Percentiles rank a stretch among this genome's conserved stretches.
Conservation (phyloP, 1,284 basidiomycete species). For the Puccinia sorghi region DNA sequence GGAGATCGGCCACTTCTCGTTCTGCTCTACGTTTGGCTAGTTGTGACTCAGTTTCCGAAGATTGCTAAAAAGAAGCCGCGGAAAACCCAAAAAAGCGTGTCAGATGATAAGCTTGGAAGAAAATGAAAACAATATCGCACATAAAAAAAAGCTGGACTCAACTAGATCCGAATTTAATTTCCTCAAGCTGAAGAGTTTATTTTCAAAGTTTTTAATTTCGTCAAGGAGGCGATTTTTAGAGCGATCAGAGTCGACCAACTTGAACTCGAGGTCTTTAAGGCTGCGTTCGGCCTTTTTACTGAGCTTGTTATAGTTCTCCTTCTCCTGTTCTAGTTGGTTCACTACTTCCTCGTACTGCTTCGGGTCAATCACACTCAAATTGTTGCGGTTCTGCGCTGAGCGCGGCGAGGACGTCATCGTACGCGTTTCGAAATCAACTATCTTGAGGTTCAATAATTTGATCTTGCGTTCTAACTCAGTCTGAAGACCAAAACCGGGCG, state of each 20-base stretch:
- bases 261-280: constrained; percentile 50
- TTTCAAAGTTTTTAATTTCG: constrained; percentile 52
- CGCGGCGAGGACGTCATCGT: constrained; percentile 68
- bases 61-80: constrained; percentile 65
- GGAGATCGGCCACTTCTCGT: constrained; percentile 71
- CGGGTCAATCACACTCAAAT: constrained; percentile 62
- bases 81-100: not conserved
- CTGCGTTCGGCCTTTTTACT: constrained; percentile 43
- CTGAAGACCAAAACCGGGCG: constrained; percentile 59
- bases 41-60: constrained; percentile 68
- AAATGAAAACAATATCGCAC: constrained; percentile 62
- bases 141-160: constrained; percentile 64
- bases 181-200: constrained; percentile 52
- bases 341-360: constrained; percentile 71
- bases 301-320: constrained; percentile 60
- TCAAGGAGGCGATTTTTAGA: constrained; percentile 47
- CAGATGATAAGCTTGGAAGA: constrained; percentile 47
- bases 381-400: constrained; percentile 32
- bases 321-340: constrained; percentile 64
- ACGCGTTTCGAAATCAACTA: constrained; percentile 77
- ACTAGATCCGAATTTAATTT: constrained; percentile 56
- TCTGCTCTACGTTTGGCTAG: constrained; percentile 73
- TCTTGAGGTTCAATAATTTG: constrained; percentile 75
- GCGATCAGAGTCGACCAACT: constrained; percentile 50
- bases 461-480: constrained; percentile 77